Evolutionary conservation across 306 rosid genomes (phyloP), one percentile per base, ranked within the genome.

Genomic region (Corylus heterophylla): DNA sequence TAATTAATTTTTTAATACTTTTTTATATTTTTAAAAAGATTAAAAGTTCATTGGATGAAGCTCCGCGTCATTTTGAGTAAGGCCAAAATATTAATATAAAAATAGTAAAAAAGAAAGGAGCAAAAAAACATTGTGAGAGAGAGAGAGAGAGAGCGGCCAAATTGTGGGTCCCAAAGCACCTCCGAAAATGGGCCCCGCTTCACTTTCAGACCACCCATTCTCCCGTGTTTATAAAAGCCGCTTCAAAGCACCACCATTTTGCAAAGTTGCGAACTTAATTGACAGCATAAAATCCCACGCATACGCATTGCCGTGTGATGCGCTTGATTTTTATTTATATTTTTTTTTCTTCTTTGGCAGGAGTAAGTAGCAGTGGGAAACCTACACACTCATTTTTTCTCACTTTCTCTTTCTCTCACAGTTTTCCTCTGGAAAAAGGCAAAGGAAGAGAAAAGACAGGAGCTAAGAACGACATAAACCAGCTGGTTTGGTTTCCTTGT

Each of bases 141-240:
- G 25, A 66, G 82, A 0, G 12, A 1, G 51, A 4, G 72, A 22
- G 31, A 42, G 25, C 37, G 82, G 87, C 81, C 87, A 78, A 81
- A 45, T 3, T 68, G 79, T 71, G 76, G 89, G 90, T 76, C 87
- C 86, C 74, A 79, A 61, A 62, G 56, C 10, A 56, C 68, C 5
- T 45, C 0, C 54, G 76, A 68, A 68, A 76, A 68, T 66, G 79
- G 90, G 90, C 52, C 87, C 93, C 89, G 59, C 85, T 10, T 63
- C 29, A 44, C 74, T 76, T 27, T 71, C 80, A 37, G 18, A 44
- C 44, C 55, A 81, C 82, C 73, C 78, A 58, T 55, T 63, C 70
- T 37, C 67, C 18, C 44, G 77, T 78, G 91, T 79, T 86, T 85
- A 95, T 85, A 95, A 85, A 90, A 83, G 87, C 96, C 79, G 88